Evolutionary conservation across 148 eudicot genomes (phyloP), one percentile per base, ranked within the genome.

Genomic region (Silene uniflora): DNA sequence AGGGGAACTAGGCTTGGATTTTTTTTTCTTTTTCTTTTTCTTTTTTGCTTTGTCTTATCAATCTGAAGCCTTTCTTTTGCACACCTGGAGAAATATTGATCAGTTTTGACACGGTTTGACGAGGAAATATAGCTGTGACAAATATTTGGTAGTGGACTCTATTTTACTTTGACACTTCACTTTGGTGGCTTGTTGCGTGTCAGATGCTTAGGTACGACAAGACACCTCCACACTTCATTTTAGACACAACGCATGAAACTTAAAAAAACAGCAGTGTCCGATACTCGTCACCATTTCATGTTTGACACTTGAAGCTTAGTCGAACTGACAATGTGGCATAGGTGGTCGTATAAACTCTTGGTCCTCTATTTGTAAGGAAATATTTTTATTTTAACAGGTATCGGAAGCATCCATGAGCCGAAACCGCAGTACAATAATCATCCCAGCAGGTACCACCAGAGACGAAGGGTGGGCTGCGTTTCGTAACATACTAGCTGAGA

Each of bases 381-480:
- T 32, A 32, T 77, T 63, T 71, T 49, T 62, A 18, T 24, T 25
- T 55, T 39, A 67, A 82, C 84, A 93, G 97, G 89, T 93, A 32
- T 93, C 98, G 47, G 97, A 93, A 85, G 98, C 97, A 71, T 93
- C 97, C 76, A 88, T 89, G 79, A 93, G 91, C 83, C 88, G 98
- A 69, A 93, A 91, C 81, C 97, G 97, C 78, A 93, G 98, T 79
- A 91, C 98, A 42, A 93, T 93, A 68, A 93, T 93, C 83, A 92
- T 93, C 79, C 98, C 97, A 12, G 92, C 97, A 27, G 98, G 98
- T 72, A 91, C 85, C 85, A 78, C 87, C 75, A 79, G 85, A 65
- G 98, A 89, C 73, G 98, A 91, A 84, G 98, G 98, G 21, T 93
- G 98, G 98, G 85, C 87, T 65, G 94, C 94, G 49, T 93, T 93